phyloP scores from a whole-genome alignment of 2,329 filamentous ascomycete genomes.

The Aureobasidium sp. region DNA sequence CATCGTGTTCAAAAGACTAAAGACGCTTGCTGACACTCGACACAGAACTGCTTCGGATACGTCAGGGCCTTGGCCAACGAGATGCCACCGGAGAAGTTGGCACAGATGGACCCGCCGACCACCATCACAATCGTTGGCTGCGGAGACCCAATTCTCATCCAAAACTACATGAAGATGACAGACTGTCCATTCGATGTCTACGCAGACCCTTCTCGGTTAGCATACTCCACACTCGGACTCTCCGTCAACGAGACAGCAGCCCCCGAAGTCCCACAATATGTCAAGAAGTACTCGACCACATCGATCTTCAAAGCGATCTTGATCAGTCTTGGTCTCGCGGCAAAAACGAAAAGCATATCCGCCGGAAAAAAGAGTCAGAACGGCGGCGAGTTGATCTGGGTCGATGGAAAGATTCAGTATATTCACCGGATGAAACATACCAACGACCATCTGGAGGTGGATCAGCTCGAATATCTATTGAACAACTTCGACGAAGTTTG shows the following conservation, averaged over 20 bases:
- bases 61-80: slow-evolving; percentile 21
- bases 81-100: slow-evolving; percentile 18
- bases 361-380: slow-evolving; percentile 18
- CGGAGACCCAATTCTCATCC: slow-evolving; percentile 23
- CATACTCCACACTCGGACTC: slow-evolving; percentile 26
- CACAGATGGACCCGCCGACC: slow-evolving; percentile 18
- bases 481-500: too few species aligned
- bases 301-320: not conserved
- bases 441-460: slow-evolving; percentile 26
- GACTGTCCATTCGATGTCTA: slow-evolving; percentile 24
- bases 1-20: not conserved
- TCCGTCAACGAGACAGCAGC: slow-evolving; percentile 18
- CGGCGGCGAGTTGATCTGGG: slow-evolving; percentile 31
- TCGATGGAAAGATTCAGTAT: slow-evolving; percentile 25
- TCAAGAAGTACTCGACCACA: slow-evolving; percentile 15
- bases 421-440: slow-evolving; percentile 27
- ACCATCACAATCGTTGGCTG: slow-evolving; percentile 27
- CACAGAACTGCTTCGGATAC: not conserved
- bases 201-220: slow-evolving; percentile 21
- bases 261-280: slow-evolving; percentile 21
- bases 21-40: not conserved
- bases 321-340: not conserved
- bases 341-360: not conserved
- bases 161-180: slow-evolving; percentile 23
- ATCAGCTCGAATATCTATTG: slow-evolving; percentile 18